phyloP scores from a whole-genome alignment of 768 basidiomycete genomes.

The Rhizopogon vulgaris region DNA sequence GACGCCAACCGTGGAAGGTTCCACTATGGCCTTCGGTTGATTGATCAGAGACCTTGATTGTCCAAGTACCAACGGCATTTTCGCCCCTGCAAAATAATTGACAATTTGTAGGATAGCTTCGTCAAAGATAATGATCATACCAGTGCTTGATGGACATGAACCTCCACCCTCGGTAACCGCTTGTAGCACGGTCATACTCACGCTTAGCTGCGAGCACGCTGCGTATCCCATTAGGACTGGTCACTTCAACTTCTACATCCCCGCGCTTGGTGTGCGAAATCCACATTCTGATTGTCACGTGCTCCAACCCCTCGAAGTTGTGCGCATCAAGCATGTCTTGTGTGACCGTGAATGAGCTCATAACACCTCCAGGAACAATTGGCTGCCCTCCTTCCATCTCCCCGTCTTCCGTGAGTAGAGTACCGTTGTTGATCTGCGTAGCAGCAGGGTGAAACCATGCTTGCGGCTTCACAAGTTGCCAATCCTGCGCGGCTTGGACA shows the following conservation, averaged over 20 bases:
- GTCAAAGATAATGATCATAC: slow-evolving; percentile 33
- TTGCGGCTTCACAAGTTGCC: slow-evolving; percentile 91
- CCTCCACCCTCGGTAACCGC: slow-evolving; percentile 91
- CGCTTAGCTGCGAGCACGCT: slow-evolving; percentile 79
- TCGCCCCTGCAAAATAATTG: slow-evolving; percentile 67
- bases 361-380: slow-evolving; percentile 62
- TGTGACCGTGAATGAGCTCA: slow-evolving; percentile 59
- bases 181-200: slow-evolving; percentile 50
- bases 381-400: slow-evolving; percentile 57
- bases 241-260: slow-evolving; percentile 87
- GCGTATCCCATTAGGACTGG: slow-evolving; percentile 78
- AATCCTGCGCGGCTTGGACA: slow-evolving; percentile 73
- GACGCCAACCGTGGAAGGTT: slow-evolving; percentile 84
- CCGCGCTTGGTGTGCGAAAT: slow-evolving; percentile 83
- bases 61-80: slow-evolving; percentile 87
- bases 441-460: slow-evolving; percentile 79
- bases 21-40: slow-evolving; percentile 51
- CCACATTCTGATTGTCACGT: slow-evolving; percentile 90
- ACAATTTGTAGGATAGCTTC: neutral
- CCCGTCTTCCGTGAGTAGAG: slow-evolving; percentile 38
- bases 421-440: slow-evolving; percentile 58
- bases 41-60: slow-evolving; percentile 79
- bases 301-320: slow-evolving; percentile 88
- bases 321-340: slow-evolving; percentile 56
- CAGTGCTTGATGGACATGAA: slow-evolving; percentile 99